phyloP scores from a whole-genome alignment of 768 basidiomycete genomes.

The Fomitopsis serialis region DNA sequence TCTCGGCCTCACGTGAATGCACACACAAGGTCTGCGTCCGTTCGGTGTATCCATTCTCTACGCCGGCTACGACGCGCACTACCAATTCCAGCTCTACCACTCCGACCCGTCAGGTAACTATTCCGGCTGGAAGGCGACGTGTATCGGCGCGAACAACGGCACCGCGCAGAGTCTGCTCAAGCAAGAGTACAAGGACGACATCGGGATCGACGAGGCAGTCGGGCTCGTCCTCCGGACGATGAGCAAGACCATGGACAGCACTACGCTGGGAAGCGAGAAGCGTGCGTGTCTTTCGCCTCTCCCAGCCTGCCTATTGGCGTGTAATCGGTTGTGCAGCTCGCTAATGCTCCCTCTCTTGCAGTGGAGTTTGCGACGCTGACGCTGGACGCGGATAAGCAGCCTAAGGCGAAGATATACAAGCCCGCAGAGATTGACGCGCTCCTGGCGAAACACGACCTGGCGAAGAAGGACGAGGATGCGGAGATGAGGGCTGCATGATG shows the following conservation, averaged over 20 bases:
- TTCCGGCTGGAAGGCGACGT: slow-evolving; percentile 97
- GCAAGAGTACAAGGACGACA: slow-evolving; percentile 98
- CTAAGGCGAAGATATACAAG: slow-evolving; percentile 87
- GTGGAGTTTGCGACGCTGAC: slow-evolving; percentile 97
- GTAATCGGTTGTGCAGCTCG: not conserved
- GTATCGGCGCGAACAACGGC: slow-evolving; percentile 97
- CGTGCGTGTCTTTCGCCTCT: slow-evolving; percentile 42
- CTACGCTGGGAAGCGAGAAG: slow-evolving; percentile 94
- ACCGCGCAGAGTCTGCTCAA: slow-evolving; percentile 93
- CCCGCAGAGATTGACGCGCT: slow-evolving; percentile 86
- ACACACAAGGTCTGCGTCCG: slow-evolving; percentile 80
- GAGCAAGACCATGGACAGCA: slow-evolving; percentile 99
- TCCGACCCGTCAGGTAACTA: slow-evolving; percentile 99
- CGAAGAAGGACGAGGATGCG: slow-evolving; percentile 81
- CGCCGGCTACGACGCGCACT: slow-evolving; percentile 94
- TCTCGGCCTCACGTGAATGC: slow-evolving; percentile 3
- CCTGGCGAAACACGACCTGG: slow-evolving; percentile 71
- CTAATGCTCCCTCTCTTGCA: slow-evolving; percentile 25
- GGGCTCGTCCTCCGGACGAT: slow-evolving; percentile 89
- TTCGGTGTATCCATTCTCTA: slow-evolving; percentile 97
- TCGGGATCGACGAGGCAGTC: slow-evolving; percentile 86
- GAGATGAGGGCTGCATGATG: slow-evolving; percentile 55
- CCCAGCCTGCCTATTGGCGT: slow-evolving; percentile 3
- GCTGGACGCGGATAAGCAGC: slow-evolving; percentile 69
- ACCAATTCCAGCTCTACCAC: slow-evolving; percentile 96